phyloP scores from a whole-genome alignment of 2,329 filamentous ascomycete species.

The Pyrenophora graminea region DNA sequence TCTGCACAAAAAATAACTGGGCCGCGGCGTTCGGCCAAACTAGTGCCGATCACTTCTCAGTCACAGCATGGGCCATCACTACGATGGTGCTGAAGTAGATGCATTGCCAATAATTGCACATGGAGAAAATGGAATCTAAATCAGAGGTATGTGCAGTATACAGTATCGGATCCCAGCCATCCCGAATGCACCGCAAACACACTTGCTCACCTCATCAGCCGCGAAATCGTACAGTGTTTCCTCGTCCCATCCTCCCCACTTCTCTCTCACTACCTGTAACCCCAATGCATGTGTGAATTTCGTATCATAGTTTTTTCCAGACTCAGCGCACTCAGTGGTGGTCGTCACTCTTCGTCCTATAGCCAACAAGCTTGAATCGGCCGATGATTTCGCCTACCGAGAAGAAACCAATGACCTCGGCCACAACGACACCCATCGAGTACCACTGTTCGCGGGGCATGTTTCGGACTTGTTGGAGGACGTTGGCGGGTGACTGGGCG shows the following conservation, averaged over 20 bases:
- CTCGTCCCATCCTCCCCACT: background rate
- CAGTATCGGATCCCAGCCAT: slow-evolving; percentile 32
- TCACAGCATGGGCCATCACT: slow-evolving; percentile 1
- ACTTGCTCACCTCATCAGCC: slow-evolving; percentile 18
- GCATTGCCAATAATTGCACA: slow-evolving; percentile 40
- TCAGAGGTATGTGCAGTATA: slow-evolving; percentile 48
- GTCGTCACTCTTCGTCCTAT: slow-evolving; percentile 54
- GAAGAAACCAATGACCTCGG: slow-evolving; percentile 95
- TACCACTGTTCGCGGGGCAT: slow-evolving; percentile 72
- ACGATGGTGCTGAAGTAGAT: slow-evolving; percentile 6
- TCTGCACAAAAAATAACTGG: slow-evolving; percentile 26
- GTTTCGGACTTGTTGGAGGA: slow-evolving; percentile 67
- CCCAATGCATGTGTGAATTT: slow-evolving; percentile 10
- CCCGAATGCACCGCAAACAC: slow-evolving; percentile 27
- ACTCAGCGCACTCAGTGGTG: slow-evolving; percentile 34
- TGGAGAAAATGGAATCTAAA: slow-evolving; percentile 43
- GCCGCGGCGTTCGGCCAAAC: slow-evolving; percentile 24
- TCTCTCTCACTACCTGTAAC: background rate
- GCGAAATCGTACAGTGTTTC: slow-evolving; percentile 28
- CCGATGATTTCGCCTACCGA: slow-evolving; percentile 97
- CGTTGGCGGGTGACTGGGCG: slow-evolving; percentile 58
- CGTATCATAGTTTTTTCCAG: slow-evolving; percentile 11
- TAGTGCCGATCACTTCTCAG: slow-evolving; percentile 19
- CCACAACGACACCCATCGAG: slow-evolving; percentile 74
- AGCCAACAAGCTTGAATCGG: slow-evolving; percentile 91